Evolutionary conservation across 192 early-diverging fungal species (phyloP), one percentile per base, ranked within the genome.

Genomic region (Rhizoclosmatium globosum): DNA sequence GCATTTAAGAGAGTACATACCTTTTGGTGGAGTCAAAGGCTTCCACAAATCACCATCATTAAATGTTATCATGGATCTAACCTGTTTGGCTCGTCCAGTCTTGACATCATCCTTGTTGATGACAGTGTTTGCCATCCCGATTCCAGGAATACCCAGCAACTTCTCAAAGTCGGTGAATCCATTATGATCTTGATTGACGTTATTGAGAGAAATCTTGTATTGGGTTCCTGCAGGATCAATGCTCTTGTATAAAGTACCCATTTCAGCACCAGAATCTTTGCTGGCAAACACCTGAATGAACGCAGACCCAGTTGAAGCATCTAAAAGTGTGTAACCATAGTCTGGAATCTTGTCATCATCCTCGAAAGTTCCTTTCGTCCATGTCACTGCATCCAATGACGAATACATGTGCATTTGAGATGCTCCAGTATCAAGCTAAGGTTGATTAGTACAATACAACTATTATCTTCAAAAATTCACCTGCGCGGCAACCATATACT

Each of bases 121-220:
- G 2, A 98, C 93, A 46, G 89, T 88, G 79, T 99, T 99, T 23
- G 92, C 93, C 3, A 99, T 68, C 23, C 94, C 90, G 81, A 96
- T 91, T 11, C 95, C 96, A 19, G 92, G 86, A 19, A 98, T 88
- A 3, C 96, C 94, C 43, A 92, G 88, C 47, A 99, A 91, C 75
- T 95, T 95, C 82, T 97, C 97, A 84, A 97, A 94, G 76, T 98
- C 98, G 6, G 95, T 94, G 71, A 76, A 88, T 65, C 86, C 95
- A 1, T 71, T 21, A 23, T 77, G 69, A 75, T 98, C 89, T 59
- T 92, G 92, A 79, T 98, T 97, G 1, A 94, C 94, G 78, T 94
- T 87, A 43, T 92, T 83, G 43, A 94, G 87, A 2, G 91, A 89
- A 47, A 90, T 72, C 58, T 90, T 88, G 83, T 91, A 98, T 77